Conservation (phyloP, 164 flowering plant species). For the Aristolochia californica region DNA sequence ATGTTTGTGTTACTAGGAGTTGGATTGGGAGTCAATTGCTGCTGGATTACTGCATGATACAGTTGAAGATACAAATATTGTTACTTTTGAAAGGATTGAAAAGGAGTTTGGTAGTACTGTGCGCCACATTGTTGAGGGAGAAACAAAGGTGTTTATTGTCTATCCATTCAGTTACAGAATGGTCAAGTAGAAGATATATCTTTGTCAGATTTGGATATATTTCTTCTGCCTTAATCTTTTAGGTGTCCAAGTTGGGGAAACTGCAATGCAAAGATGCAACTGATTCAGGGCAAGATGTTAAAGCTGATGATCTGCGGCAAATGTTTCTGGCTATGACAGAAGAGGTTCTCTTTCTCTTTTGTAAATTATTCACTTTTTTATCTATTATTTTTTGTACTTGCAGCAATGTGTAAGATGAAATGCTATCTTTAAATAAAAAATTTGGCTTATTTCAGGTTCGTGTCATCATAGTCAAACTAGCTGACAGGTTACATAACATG, state of each 20-base stretch:
- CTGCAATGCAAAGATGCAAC: slow-evolving; percentile 56
- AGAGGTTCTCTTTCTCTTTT: slow-evolving; percentile 42
- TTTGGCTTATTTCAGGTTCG: slow-evolving; percentile 54
- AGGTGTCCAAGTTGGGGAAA: slow-evolving; percentile 98
- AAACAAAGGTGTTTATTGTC: slow-evolving; percentile 61
- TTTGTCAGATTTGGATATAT: not conserved
- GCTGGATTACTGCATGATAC: slow-evolving; percentile 98
- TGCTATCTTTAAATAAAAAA: not conserved
- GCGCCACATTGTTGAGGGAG: slow-evolving; percentile 97
- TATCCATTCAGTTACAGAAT: not conserved
- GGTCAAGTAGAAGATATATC: not conserved
- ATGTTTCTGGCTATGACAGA: slow-evolving; percentile 99
- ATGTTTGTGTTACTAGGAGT: slow-evolving; percentile 43
- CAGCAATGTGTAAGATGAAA: not conserved
- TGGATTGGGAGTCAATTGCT: slow-evolving; percentile 97
- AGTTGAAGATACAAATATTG: slow-evolving; percentile 92
- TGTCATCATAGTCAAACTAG: slow-evolving; percentile 95
- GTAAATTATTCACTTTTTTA: not conserved
- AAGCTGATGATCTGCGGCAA: slow-evolving; percentile 94
- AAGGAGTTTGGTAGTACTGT: slow-evolving; percentile 84
- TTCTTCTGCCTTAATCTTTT: slow-evolving; percentile 6
- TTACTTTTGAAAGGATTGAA: slow-evolving; percentile 92
- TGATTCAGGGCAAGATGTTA: slow-evolving; percentile 81
- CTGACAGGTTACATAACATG: slow-evolving; percentile 98
- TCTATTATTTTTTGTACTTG: not conserved